A percentile compares a stretch with the other conserved stretches of the same genome.
Conservation (phyloP, 768 basidiomycete genomes). For the Psilocybe cyanescens region DNA sequence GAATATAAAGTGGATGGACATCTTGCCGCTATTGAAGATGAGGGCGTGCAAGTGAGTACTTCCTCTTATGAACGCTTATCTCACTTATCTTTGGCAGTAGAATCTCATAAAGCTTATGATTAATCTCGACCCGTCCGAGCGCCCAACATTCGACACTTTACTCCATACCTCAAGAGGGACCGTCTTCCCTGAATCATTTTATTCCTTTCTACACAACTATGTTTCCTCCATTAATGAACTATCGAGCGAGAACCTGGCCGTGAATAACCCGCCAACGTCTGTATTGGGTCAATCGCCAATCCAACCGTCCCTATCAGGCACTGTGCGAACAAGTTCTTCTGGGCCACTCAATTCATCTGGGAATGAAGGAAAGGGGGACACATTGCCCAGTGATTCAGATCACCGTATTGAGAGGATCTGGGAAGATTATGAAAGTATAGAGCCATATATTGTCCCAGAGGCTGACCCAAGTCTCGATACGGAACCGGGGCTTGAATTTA, state of each 20-base stretch:
- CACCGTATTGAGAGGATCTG: constrained; percentile 82
- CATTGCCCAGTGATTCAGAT: constrained; percentile 83
- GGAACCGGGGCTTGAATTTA: constrained; percentile 62
- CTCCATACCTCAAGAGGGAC: constrained; percentile 75
- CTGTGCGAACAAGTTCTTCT: constrained; percentile 35
- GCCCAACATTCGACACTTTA: constrained; percentile 83
- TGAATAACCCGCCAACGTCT: constrained; percentile 35
- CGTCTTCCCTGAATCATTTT: constrained; percentile 92
- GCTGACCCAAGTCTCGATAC: constrained; percentile 44
- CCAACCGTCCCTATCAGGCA: constrained; percentile 36
- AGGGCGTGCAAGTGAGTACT: constrained; percentile 73
- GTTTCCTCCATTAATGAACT: constrained; percentile 79
- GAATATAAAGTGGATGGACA: constrained; percentile 77
- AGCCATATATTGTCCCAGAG: constrained; percentile 66
- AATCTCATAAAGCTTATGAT: constrained; percentile 91
- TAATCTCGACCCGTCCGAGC: constrained; percentile 69
- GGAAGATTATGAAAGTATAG: constrained; percentile 85
- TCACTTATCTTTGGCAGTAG: constrained; percentile 49
- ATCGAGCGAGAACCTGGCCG: constrained; percentile 48
- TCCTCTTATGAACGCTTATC: neutral
- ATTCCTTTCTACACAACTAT: constrained; percentile 93
- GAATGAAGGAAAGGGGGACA: constrained; percentile 34
- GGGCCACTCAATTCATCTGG: constrained; percentile 21
- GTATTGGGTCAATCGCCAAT: constrained; percentile 32
- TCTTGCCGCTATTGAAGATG: constrained; percentile 78